Evolutionary conservation across 805 yeast species (phyloP), one percentile per base, ranked within the genome.

Genomic region (Debaryomyces maramus): DNA sequence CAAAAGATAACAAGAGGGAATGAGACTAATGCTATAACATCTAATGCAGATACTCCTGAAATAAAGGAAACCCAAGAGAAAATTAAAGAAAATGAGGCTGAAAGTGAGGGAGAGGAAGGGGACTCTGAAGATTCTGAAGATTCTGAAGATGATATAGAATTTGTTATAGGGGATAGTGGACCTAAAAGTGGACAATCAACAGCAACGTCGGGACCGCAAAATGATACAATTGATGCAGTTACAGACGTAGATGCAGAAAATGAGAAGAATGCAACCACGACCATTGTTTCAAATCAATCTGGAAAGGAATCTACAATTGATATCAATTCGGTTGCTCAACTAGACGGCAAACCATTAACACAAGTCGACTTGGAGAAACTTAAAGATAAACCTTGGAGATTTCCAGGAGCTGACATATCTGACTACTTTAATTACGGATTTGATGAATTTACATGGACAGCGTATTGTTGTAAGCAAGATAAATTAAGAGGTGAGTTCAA

Each of bases 341-440:
- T 74, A 44, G 85, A 89, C 37, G 97, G 96, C 3, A 75, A 79
- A 50, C 95, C 96, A 3, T 70, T 93, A 35, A 87, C 96, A 0
- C 81, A 85, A 49, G 73, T 91, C 9, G 84, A 86, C 44, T 73
- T 91, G 8, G 91, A 85, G 44, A 84, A 82, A 39, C 67, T 90
- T 35, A 88, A 87, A 48, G 96, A 89, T 49, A 95, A 95, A 66
- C 99, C 99, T 6, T 93, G 99, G 99, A 78, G 99, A 58, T 81
- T 86, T 48, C 97, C 98, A 1, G 99, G 98, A 27, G 96, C 96
- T 3, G 97, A 93, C 63, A 67, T 88, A 29, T 78, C 95, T 6
- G 98, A 93, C 61, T 95, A 89, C 63, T 93, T 93, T 73, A 93
- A 93, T 65, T 93, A 81, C 56, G 99, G 99, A 1, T 93, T 93